Conservation (phyloP, 352 stramenopile species). For the Globisporangium polare region DNA sequence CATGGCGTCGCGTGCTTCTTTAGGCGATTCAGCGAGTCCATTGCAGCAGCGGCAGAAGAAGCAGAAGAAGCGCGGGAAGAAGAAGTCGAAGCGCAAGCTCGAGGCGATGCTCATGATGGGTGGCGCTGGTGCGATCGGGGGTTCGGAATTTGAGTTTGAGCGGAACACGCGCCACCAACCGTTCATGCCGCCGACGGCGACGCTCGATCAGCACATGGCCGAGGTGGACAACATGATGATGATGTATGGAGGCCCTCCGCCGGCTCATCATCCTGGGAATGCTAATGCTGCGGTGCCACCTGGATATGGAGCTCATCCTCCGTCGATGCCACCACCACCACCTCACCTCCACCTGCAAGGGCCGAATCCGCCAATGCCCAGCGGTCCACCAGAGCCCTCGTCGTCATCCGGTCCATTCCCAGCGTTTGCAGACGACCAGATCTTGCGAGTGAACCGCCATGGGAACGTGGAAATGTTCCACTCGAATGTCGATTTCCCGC, state of each 20-base stretch:
- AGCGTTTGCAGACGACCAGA: slow-evolving; percentile 47
- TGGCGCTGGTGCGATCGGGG: not conserved
- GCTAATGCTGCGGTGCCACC: not conserved
- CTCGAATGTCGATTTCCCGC: slow-evolving; percentile 10
- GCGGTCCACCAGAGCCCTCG: not conserved
- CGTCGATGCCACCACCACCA: slow-evolving; percentile 2
- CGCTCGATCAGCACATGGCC: slow-evolving; percentile 2
- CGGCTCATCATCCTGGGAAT: not conserved
- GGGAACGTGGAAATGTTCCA: slow-evolving; percentile 53
- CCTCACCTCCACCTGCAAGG: slow-evolving; percentile 2
- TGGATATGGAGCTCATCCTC: slow-evolving; percentile 1
- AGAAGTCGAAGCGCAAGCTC: slow-evolving; percentile 71
- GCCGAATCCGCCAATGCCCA: not conserved
- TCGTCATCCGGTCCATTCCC: slow-evolving; percentile 9
- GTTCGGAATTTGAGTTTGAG: slow-evolving; percentile 23
- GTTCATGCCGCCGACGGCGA: slow-evolving; percentile 7
- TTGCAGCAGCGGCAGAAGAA: slow-evolving; percentile 33
- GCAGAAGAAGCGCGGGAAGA: slow-evolving; percentile 75
- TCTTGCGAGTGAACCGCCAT: slow-evolving; percentile 71
- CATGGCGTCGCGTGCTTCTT: slow-evolving; percentile 12
- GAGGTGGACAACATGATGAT: not conserved
- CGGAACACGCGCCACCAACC: slow-evolving; percentile 29
- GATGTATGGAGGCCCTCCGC: slow-evolving; percentile 11
- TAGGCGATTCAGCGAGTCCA: slow-evolving; percentile 7
- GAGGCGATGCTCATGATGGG: slow-evolving; percentile 45